Evolutionary conservation across 805 yeast genomes (phyloP).

Genomic region (Kurtzmaniella cleridarum): DNA sequence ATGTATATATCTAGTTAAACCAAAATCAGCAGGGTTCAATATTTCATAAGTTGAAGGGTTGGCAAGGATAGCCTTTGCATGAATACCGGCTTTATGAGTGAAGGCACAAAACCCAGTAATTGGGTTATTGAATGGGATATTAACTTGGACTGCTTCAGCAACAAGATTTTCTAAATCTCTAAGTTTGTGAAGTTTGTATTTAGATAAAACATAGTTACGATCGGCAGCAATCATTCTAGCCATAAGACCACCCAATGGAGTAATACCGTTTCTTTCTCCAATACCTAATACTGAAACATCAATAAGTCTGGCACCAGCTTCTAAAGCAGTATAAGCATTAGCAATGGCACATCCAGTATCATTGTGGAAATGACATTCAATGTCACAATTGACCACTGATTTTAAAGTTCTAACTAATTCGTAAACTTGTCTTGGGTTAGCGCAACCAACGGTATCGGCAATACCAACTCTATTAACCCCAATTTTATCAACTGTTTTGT

Average conservation of each 20-base stretch:
- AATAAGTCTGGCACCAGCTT: constrained; percentile 92
- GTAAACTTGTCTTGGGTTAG: constrained; percentile 98
- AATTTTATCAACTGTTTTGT: constrained; percentile 92
- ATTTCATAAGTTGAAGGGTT: constrained; percentile 99
- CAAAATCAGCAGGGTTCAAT: constrained; percentile 90
- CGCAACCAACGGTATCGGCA: constrained; percentile 99
- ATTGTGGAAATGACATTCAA: constrained; percentile 97
- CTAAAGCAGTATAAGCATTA: constrained; percentile 95
- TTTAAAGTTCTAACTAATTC: constrained; percentile 91
- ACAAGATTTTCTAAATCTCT: constrained; percentile 94
- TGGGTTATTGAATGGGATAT: constrained; percentile 97
- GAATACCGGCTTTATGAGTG: constrained; percentile 99
- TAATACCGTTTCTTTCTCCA: constrained; percentile 98
- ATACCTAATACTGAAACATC: constrained; percentile 96
- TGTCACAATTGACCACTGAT: constrained; percentile 92
- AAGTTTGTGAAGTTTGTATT: constrained; percentile 91
- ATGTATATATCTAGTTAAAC: constrained; percentile 92
- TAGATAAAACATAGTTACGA: constrained; percentile 89
- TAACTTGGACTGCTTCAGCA: constrained; percentile 96
- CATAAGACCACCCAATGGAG: constrained; percentile 97
- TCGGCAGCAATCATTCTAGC: constrained; percentile 99
- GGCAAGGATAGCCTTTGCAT: constrained; percentile 97
- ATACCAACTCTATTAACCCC: constrained; percentile 99
- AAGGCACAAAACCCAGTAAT: constrained; percentile 99
- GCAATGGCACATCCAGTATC: constrained; percentile 99